Percentiles rank a stretch among this genome's conserved stretches.
Evolutionary conservation across 2,329 filamentous ascomycete species (phyloP).

Genomic region (Cercospora beticola): DNA sequence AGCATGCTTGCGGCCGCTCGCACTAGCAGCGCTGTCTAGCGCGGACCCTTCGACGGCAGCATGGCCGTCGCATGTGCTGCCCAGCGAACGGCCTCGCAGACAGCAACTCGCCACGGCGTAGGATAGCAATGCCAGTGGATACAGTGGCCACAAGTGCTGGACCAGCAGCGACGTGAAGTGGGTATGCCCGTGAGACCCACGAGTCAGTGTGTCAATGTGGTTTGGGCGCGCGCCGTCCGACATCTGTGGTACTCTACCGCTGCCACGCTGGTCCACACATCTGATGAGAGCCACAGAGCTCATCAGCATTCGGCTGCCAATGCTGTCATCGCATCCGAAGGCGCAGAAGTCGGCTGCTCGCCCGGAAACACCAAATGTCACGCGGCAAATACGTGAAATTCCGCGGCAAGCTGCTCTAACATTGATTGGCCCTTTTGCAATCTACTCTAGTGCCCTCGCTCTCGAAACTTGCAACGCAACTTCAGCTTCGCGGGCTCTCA

Average conservation of each 20-base stretch:
- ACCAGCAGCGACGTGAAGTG: not conserved
- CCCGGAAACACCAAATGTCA: not conserved
- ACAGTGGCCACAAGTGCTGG: not conserved
- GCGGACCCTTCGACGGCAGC: constrained; percentile 1
- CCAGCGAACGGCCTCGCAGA: not conserved
- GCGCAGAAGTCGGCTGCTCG: not conserved
- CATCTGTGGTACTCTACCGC: not conserved
- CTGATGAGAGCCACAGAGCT: not conserved
- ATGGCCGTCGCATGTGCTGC: not conserved
- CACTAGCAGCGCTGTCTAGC: not conserved
- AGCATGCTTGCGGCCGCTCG: not conserved
- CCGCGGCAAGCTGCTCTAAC: not conserved
- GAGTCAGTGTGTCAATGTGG: not conserved
- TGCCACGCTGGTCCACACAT: not conserved
- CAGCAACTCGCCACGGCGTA: not conserved
- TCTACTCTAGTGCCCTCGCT: not conserved
- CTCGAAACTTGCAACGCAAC: not conserved
- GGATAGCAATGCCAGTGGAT: not conserved
- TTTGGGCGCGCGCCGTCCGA: not conserved
- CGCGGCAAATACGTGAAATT: not conserved
- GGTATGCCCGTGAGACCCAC: not conserved
- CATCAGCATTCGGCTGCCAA: not conserved
- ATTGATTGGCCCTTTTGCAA: not conserved
- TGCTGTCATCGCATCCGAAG: constrained; percentile 1
- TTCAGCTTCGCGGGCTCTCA: not conserved